A percentile compares a stretch with the other conserved stretches of the same genome.
These are phyloP conservation scores for button mushroom (Agaricus bisporus) DNA, from an alignment of 768 basidiomycete genomes.

Conservation along the genomic window DNA sequence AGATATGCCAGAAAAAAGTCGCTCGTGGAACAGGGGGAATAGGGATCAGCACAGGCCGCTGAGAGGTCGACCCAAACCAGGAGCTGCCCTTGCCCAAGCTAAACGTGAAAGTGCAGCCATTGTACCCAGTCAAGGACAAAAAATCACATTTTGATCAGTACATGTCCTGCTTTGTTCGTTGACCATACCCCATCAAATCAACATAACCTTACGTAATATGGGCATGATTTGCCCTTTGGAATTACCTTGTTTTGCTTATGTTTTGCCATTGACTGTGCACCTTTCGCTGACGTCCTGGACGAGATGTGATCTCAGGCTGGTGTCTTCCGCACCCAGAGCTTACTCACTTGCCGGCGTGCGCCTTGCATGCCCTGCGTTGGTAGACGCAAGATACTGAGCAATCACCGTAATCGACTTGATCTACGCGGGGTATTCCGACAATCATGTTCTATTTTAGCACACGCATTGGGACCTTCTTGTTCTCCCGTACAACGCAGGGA, in stretches of 20 bases:
- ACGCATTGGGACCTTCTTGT: background rate
- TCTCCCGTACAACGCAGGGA: background rate
- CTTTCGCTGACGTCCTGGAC: too few relatives aligned
- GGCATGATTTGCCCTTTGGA: background rate
- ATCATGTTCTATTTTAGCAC: background rate
- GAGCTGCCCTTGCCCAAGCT: conserved; percentile 74
- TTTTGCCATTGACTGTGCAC: too few relatives aligned
- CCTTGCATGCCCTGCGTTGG: too few relatives aligned
- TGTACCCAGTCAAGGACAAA: conserved; percentile 60
- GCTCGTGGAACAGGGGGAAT: conserved; percentile 2
- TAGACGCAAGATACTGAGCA: too few relatives aligned
- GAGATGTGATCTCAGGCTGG: too few relatives aligned
- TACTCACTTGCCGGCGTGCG: too few relatives aligned
- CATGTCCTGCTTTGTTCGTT: background rate
- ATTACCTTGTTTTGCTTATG: too few relatives aligned
- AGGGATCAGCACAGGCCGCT: conserved; percentile 24
- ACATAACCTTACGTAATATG: background rate
- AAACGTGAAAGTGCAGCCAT: conserved; percentile 74
- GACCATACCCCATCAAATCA: background rate
- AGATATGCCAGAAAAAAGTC: background rate
- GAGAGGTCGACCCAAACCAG: conserved; percentile 58
- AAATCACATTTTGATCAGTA: conserved; percentile 52
- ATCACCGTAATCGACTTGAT: too few relatives aligned
- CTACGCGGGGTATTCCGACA: background rate
- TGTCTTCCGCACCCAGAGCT: too few relatives aligned